phyloP scores from a whole-genome alignment of 1,284 basidiomycete species.

The Fomitopsis schrenkii region DNA sequence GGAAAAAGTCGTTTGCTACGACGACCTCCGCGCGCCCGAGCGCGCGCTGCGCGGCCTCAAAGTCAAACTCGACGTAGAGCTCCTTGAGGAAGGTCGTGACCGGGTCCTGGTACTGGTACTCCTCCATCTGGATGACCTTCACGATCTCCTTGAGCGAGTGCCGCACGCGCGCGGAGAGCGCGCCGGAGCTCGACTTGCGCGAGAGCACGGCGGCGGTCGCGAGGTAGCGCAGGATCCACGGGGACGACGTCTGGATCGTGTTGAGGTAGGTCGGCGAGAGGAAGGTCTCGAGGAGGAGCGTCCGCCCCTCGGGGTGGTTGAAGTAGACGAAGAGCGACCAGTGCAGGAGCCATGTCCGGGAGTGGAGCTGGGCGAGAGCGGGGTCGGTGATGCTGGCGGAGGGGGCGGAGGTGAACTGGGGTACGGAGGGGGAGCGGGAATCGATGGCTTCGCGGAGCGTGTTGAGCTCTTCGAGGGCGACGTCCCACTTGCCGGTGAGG shows the following conservation, averaged over 20 bases:
- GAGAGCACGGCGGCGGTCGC: constrained; percentile 91
- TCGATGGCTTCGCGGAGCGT: constrained; percentile 91
- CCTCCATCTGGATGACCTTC: constrained; percentile 88
- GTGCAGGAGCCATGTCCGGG: constrained; percentile 96
- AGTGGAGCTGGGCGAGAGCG: constrained; percentile 80
- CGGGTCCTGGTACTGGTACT: constrained; percentile 94
- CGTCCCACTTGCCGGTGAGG: constrained; percentile 92
- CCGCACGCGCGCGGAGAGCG: constrained; percentile 67
- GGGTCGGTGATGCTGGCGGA: constrained; percentile 43
- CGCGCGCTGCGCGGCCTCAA: constrained; percentile 84
- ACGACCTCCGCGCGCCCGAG: constrained; percentile 80
- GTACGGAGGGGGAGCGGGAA: constrained; percentile 51
- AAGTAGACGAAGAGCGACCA: constrained; percentile 99
- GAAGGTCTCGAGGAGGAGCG: constrained; percentile 95
- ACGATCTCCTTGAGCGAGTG: constrained; percentile 87
- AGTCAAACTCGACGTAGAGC: constrained; percentile 91
- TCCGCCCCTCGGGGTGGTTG: constrained; percentile 91
- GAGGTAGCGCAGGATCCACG: constrained; percentile 95
- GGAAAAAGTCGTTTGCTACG: constrained; percentile 91
- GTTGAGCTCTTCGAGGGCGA: constrained; percentile 91
- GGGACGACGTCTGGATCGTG: constrained; percentile 95
- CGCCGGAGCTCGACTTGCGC: constrained; percentile 51
- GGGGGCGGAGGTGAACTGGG: constrained; percentile 39
- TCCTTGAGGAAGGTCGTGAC: constrained; percentile 92
- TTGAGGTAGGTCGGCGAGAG: constrained; percentile 95